Evolutionary conservation across 768 basidiomycete species (phyloP), one percentile per base, ranked within the genome.

Genomic region (Boletus pseudopeckii): DNA sequence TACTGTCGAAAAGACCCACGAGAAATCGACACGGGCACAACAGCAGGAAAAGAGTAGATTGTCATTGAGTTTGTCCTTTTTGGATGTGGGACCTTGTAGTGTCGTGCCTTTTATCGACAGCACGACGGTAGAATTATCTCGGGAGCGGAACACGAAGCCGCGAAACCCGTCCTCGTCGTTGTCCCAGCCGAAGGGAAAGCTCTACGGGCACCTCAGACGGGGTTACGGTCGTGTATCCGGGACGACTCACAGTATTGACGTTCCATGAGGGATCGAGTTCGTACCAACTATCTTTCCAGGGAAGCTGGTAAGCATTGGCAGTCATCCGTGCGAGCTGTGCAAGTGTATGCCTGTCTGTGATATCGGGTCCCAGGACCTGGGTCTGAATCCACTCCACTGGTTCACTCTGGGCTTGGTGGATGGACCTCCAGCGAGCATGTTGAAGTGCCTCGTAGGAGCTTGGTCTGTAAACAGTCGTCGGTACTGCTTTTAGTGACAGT

Each of bases 101-200:
- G 91, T 92, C 0, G 95, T 98, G 38, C 87, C 86, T 65, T 98
- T 98, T 71, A 98, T 90, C 41, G 92, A 82, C 30, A 98, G 79
- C 10, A 98, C 80, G 54, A 92, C 78, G 0, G 91, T 95, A 10
- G 83, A 78, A 66, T 96, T 93, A 65, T 86, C 83, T 11, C 80
- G 77, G 13, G 86, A 83, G 39, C 85, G 74, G 63, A 96, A 96
- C 45, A 96, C 87, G 65, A 94, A 93, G 6, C 94, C 96, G 48
- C 95, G 81, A 61, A 98, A 88, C 5, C 93, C 93, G 58, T 90
- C 79, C 14, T 77, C 72, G 28, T 62, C 57, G 42, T 80, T 77
- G 57, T 88, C 85, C 85, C 85, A 90, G 5, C 90, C 89, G 57
- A 89, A 84, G 6, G 88, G 89, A 64, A 88, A 88, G 61, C 85